A percentile compares a stretch with the other conserved stretches of the same genome.
These are phyloP conservation scores for Artemisia tridentata DNA, from an alignment of 129 eudicot species.

Conservation along the genomic window DNA sequence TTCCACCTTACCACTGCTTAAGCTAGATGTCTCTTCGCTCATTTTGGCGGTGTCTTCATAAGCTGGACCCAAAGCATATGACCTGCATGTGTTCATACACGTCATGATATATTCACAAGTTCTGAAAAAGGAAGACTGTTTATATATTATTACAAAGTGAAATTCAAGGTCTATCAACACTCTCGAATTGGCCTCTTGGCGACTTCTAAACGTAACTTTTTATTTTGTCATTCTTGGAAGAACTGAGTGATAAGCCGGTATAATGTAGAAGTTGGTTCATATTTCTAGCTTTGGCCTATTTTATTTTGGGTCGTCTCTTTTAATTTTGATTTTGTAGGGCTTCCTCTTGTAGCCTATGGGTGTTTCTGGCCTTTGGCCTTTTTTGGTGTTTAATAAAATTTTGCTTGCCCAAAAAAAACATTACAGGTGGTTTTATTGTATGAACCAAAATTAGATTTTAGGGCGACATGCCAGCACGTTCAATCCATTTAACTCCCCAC, in stretches of 20 bases:
- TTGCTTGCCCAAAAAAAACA: not conserved
- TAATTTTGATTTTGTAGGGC: no score
- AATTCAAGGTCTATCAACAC: not conserved
- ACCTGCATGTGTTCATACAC: constrained; percentile 51
- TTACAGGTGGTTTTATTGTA: not conserved
- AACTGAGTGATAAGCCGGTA: no score
- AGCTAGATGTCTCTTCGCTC: constrained; percentile 43
- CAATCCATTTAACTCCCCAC: not conserved
- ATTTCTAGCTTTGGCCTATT: no score
- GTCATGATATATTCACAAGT: not conserved
- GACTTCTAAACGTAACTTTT: no score
- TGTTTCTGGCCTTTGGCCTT: no score
- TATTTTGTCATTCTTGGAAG: no score
- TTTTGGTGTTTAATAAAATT: no score
- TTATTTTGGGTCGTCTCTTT: no score
- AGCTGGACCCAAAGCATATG: constrained; percentile 69
- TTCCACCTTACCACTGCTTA: constrained; percentile 37
- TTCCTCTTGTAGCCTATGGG: no score
- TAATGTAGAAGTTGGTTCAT: no score
- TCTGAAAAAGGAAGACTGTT: not conserved
- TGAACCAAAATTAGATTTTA: no score
- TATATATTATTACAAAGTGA: not conserved
- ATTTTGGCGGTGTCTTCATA: constrained; percentile 60
- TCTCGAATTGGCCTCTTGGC: no score
- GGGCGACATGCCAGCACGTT: not conserved